Evolutionary conservation across 495 filamentous ascomycete species (phyloP).

Genomic region (Xylaria venustula): DNA sequence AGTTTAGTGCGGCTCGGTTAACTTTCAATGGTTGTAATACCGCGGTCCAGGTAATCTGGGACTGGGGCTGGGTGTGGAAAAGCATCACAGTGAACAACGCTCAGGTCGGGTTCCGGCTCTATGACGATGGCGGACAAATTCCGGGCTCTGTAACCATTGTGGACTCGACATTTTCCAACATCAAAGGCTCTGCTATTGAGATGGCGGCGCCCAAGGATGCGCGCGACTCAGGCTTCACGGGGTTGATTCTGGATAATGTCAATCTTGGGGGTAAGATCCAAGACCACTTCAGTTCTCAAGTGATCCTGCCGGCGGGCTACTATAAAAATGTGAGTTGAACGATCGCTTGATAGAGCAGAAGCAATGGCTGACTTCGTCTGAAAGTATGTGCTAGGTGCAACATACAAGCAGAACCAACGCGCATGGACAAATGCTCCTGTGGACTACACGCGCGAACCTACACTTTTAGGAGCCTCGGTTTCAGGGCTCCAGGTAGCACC

Average conservation of each 20-base stretch:
- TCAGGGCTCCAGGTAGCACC: conserved; percentile 1
- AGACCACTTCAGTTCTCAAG: conserved; percentile 17
- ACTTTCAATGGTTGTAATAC: conserved; percentile 52
- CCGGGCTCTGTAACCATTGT: conserved; percentile 67
- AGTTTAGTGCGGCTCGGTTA: conserved; percentile 63
- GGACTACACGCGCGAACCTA: conserved; percentile 6
- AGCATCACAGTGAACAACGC: conserved; percentile 60
- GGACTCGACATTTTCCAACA: conserved; percentile 52
- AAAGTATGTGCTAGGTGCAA: conserved; percentile 1
- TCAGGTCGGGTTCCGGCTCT: conserved; percentile 58
- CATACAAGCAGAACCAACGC: not conserved
- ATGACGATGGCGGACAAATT: conserved; percentile 37
- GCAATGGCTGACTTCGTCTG: not conserved
- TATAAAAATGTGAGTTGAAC: not conserved
- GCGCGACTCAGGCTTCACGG: conserved; percentile 32
- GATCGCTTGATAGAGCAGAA: not conserved
- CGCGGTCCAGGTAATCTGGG: conserved; percentile 56
- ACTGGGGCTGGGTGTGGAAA: conserved; percentile 50
- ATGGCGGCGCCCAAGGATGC: conserved; percentile 11
- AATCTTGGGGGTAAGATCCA: conserved; percentile 39
- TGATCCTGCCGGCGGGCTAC: conserved; percentile 1
- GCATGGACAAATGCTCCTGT: not conserved
- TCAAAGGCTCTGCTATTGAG: conserved; percentile 15
- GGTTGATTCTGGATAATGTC: conserved; percentile 63
- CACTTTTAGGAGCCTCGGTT: not conserved